These are phyloP conservation scores for Mycena pura DNA, from an alignment of 768 basidiomycete genomes.

Conservation along the genomic window DNA sequence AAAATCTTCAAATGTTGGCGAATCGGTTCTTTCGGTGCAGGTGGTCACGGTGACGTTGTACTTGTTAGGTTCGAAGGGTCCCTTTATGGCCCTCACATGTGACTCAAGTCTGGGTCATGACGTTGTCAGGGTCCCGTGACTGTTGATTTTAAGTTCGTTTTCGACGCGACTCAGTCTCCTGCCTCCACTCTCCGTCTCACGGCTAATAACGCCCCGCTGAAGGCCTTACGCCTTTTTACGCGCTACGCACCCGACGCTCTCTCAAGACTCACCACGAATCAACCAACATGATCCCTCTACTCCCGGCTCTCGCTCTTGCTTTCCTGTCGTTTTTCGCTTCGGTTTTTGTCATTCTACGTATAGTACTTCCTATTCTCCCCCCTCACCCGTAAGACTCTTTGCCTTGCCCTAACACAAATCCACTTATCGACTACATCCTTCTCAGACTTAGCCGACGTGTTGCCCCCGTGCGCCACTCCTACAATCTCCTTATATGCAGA, in stretches of 20 bases:
- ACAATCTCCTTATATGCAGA: constrained; percentile 23
- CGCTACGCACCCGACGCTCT: constrained; percentile 53
- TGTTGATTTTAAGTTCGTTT: not conserved
- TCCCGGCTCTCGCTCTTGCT: constrained; percentile 69
- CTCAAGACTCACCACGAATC: constrained; percentile 45
- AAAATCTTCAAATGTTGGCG: too few species aligned
- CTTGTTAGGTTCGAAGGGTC: too few species aligned
- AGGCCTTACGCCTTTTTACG: constrained; percentile 52
- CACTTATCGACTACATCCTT: not conserved
- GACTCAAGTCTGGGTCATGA: not conserved
- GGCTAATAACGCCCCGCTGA: constrained; percentile 42
- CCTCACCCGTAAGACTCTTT: constrained; percentile 53
- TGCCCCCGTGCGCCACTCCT: constrained; percentile 61
- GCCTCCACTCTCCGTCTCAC: constrained; percentile 39
- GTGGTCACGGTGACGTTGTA: too few species aligned
- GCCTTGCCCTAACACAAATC: not conserved
- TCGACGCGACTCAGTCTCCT: constrained; percentile 27
- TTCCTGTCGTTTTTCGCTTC: constrained; percentile 77
- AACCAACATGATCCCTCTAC: constrained; percentile 67
- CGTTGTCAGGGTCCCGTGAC: constrained; percentile 2
- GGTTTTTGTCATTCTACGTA: constrained; percentile 77
- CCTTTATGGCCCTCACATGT: too few species aligned
- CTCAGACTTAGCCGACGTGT: constrained; percentile 69
- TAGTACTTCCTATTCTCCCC: constrained; percentile 76
- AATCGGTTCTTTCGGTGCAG: too few species aligned